Conservation (phyloP, 108 stramenopile species). For the Nannochloropsis granulata region DNA sequence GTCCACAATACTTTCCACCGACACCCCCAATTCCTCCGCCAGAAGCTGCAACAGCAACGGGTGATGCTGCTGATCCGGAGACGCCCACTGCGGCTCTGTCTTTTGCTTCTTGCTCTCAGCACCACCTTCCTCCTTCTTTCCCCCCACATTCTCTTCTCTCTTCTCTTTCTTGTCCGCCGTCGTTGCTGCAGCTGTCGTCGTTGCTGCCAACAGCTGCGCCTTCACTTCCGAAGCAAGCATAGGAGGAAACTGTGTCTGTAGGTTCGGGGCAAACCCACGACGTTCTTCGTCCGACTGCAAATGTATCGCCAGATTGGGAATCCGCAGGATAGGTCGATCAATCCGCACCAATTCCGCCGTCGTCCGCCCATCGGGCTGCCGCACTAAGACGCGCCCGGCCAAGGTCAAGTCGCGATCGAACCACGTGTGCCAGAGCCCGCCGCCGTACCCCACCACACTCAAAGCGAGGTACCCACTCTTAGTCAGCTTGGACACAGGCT, state of each 20-base stretch:
- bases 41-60: constrained; percentile 57
- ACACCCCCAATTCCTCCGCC: constrained; percentile 44
- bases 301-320: constrained; percentile 90
- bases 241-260: constrained; percentile 79
- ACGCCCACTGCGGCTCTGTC: neutral
- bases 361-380: neutral
- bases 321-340: constrained; percentile 58
- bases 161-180: constrained; percentile 24
- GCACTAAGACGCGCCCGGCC: constrained; percentile 74
- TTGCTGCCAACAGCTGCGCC: constrained; percentile 38
- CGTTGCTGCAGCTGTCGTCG: constrained; percentile 35
- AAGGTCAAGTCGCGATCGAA: constrained; percentile 84
- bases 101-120: neutral
- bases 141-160: neutral
- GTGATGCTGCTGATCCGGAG: constrained; percentile 52
- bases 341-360: constrained; percentile 29
- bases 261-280: constrained; percentile 46
- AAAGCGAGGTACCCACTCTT: constrained; percentile 44
- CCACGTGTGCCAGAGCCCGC: constrained; percentile 90
- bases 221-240: constrained; percentile 65
- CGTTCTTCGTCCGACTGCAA: constrained; percentile 65
- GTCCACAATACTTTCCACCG: constrained; percentile 53
- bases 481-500: constrained; percentile 56
- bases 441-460: constrained; percentile 87
- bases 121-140: neutral